Conservation (phyloP, 352 stramenopile species). For the Blastocystis sp. region DNA sequence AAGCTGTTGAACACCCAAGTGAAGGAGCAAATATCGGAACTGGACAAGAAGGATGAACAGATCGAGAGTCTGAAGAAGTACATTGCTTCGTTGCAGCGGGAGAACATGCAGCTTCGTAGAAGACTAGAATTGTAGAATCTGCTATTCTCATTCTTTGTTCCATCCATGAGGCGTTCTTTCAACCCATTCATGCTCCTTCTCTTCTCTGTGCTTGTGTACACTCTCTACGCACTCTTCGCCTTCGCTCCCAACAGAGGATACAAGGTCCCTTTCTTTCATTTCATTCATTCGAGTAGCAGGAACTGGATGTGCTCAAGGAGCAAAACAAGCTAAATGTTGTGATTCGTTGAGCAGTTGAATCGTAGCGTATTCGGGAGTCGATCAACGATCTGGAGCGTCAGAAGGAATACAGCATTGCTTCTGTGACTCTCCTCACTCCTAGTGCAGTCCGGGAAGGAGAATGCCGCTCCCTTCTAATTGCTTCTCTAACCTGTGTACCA, state of each 20-base stretch:
- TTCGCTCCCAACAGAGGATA: neutral
- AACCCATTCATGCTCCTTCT: conserved; percentile 59
- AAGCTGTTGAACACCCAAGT: neutral
- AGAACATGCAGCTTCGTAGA: conserved; percentile 34
- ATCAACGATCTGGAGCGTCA: neutral
- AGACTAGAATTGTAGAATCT: conserved; percentile 27
- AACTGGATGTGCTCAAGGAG: neutral
- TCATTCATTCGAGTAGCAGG: neutral
- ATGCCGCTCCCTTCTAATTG: too few species aligned
- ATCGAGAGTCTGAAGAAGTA: conserved; percentile 55
- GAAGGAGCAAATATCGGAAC: neutral
- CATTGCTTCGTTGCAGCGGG: conserved; percentile 9
- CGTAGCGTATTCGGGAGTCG: neutral
- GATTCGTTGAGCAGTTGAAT: neutral
- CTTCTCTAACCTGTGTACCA: too few species aligned
- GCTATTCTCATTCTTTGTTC: conserved; percentile 38
- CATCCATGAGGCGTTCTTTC: conserved; percentile 56
- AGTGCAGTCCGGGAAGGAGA: neutral
- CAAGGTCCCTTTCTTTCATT: neutral
- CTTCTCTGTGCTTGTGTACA: conserved; percentile 7
- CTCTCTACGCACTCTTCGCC: neutral
- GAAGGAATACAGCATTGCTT: neutral
- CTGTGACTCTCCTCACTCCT: neutral
- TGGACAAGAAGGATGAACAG: conserved; percentile 13
- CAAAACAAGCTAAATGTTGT: neutral